These are phyloP conservation scores for Cladosporium cucumerinum DNA, from an alignment of 2,329 filamentous ascomycete species.

Conservation along the genomic window DNA sequence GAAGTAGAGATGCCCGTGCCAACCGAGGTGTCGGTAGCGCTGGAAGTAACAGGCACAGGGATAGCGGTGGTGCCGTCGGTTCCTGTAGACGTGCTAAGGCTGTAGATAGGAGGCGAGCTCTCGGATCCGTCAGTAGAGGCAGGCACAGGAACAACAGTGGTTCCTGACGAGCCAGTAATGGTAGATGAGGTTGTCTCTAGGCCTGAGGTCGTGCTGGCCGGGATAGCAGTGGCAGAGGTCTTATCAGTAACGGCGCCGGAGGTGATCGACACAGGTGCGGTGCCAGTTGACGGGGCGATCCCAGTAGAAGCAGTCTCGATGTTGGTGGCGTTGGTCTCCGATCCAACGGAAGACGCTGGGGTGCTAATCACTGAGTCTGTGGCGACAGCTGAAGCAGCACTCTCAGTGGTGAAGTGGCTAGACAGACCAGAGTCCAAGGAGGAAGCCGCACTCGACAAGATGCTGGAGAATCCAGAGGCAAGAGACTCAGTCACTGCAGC, in stretches of 20 bases:
- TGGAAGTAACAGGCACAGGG: conserved; percentile 16
- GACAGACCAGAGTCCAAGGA: conserved; percentile 26
- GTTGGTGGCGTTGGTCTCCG: conserved; percentile 2
- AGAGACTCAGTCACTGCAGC: conserved; percentile 27
- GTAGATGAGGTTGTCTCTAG: conserved; percentile 18
- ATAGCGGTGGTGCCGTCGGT: conserved; percentile 15
- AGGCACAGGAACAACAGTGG: conserved; percentile 17
- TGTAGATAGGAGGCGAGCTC: conserved; percentile 12
- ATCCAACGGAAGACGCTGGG: background rate
- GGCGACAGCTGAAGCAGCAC: conserved; percentile 16
- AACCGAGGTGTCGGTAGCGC: background rate
- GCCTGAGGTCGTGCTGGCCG: conserved; percentile 21
- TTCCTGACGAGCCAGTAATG: conserved; percentile 18
- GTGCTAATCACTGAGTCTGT: conserved; percentile 17
- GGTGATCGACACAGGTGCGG: background rate
- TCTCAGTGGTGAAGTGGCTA: conserved; percentile 6
- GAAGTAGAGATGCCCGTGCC: conserved; percentile 9
- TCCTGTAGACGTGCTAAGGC: conserved; percentile 12
- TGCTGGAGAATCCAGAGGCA: conserved; percentile 30
- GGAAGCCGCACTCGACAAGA: conserved; percentile 31
- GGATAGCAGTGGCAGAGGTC: conserved; percentile 23
- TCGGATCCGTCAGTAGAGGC: conserved; percentile 1
- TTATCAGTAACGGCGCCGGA: background rate
- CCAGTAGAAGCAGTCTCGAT: conserved; percentile 9
- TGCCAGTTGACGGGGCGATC: conserved; percentile 2